Base-by-base conservation (phyloP, 139 green algal genomes). In the Asterochloris erici region DNA sequence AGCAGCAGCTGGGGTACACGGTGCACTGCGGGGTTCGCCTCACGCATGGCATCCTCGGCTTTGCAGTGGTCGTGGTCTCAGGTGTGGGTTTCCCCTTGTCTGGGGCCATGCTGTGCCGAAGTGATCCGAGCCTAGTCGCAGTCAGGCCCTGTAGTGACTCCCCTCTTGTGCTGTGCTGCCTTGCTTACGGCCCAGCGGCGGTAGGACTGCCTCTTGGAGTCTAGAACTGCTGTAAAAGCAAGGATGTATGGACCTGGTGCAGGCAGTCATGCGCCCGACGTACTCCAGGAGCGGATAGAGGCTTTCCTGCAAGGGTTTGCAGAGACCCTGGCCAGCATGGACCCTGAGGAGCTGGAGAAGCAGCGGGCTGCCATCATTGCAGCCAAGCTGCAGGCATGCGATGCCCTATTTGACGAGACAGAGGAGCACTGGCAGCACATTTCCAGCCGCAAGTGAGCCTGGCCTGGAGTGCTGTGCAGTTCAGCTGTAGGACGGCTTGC, bases 1-100 rank as follows among this genome's bases (percentile, higher is more conserved):
- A 98, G 91, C 90, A 99, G 92, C 96, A 99, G 93, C 91, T 98
- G 81, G 96, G 96, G 14, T 98, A 98, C 88, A 90, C 81, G 11
- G 96, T 99, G 79, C 86, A 94, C 84, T 90, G 84, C 74, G 91
- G 93, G 16, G 82, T 89, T 19, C 87, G 95, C 6, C 87, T 94
- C 54, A 99, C 96, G 0, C 87, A 96, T 63, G 92, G 93, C 60
- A 89, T 98, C 71, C 86, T 96, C 38, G 96, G 95, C 47, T 96
- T 98, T 63, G 92, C 86, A 68, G 78, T 98, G 16, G 81, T 86
- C 24, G 89, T 99, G 6, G 86, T 95, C 61, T 92, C 87, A 63
- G 89, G 89, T 66, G 66, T 47, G 69, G 1, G 66, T 24, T 71
- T 71, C 19, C 66, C 19, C 66, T 26, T 71, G 1, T 71, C 17